A percentile compares a stretch with the other conserved stretches of the same genome.
phyloP scores from a whole-genome alignment of 202 grass and related monocot species.

The Hordeum pubiflorum region DNA sequence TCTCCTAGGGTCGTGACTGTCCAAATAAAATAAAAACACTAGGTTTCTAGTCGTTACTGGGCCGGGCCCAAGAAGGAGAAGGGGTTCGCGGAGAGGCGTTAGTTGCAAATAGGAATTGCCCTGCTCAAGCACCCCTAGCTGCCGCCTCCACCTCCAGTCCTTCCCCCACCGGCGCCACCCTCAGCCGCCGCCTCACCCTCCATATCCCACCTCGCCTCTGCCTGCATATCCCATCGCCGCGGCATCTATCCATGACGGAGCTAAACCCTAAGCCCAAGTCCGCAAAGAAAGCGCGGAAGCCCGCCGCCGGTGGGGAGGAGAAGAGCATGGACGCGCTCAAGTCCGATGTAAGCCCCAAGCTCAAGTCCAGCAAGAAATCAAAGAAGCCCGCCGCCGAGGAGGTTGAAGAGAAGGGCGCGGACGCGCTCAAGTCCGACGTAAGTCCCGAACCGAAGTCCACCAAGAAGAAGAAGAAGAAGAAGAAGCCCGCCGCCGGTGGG shows the following conservation, averaged over 20 bases:
- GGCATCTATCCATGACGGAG: conserved; percentile 35
- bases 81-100: too few relatives aligned
- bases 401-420: conserved; percentile 30
- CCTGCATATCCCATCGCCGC: background rate
- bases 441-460: conserved; percentile 19
- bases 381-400: conserved; percentile 5
- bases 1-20: too few relatives aligned
- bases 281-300: conserved; percentile 28
- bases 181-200: background rate
- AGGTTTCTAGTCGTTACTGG: too few relatives aligned
- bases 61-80: too few relatives aligned
- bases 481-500: conserved; percentile 15
- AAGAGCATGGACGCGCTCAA: conserved; percentile 39
- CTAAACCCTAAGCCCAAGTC: conserved; percentile 21
- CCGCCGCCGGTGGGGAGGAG: background rate
- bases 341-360: conserved; percentile 35
- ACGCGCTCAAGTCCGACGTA: conserved; percentile 28
- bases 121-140: too few relatives aligned
- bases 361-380: conserved; percentile 26
- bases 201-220: background rate
- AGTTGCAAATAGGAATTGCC: too few relatives aligned
- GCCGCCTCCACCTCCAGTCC: too few relatives aligned
- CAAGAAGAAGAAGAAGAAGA: conserved; percentile 18
- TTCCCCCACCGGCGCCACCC: background rate
- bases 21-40: too few relatives aligned